Evolutionary conservation across 768 basidiomycete species (phyloP), one percentile per base, ranked within the genome.

Genomic region (Holtermannia corniformis): DNA sequence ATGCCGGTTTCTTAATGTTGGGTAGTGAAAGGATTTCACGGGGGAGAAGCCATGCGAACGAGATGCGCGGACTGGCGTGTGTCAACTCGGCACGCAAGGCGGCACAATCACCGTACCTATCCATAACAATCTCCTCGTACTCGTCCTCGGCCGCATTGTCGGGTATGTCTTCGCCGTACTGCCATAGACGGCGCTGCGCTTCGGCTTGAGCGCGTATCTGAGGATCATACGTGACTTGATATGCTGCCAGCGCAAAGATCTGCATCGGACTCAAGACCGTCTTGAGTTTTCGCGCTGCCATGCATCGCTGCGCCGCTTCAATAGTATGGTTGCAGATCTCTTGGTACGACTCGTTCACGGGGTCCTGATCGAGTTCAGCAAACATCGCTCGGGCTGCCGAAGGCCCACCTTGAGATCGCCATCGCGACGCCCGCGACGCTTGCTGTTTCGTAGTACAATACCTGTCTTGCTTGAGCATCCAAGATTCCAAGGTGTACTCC

Each of bases 211-310:
- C 32, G 7, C 32, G 32, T 7, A 37, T 37, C 32, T 37, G 7
- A 16, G 32, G 32, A 37, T 37, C 32, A 49, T 59, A 59, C 1
- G 58, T 56, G 23, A 59, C 43, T 45, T 54, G 50, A 40, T 59
- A 59, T 3, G 55, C 58, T 3, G 58, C 58, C 22, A 59, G 44
- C 7, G 58, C 58, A 13, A 55, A 47, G 21, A 59, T 44, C 32
- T 55, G 58, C 14, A 51, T 23, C 3, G 54, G 50, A 11, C 27
- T 24, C 16, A 55, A 32, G 7, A 25, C 47, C 7, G 58, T 51
- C n/a, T 54, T 42, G 19, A 44, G 41, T 26, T 40, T 43, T 22
- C 44, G 41, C 16, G 44, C 50, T 16, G 47, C 37, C 11, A 49
- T 13, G 51, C 21, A 22, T 46, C 21, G 7, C 23, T 52, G 3